phyloP scores from a whole-genome alignment of 2,329 filamentous ascomycete genomes.

The Colletotrichum limetticola region DNA sequence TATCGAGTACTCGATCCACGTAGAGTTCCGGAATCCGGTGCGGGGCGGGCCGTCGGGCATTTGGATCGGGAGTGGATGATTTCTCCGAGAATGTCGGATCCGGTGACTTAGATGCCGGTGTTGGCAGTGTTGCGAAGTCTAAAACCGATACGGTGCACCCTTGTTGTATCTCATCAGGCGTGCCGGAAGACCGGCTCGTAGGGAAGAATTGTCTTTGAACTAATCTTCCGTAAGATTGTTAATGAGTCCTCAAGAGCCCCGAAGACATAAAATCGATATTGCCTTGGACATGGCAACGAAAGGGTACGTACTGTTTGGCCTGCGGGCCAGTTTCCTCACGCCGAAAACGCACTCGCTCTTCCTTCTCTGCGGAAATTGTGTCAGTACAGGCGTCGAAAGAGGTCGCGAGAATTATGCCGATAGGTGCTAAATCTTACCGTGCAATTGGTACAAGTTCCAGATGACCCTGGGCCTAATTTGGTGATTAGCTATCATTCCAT shows the following conservation, averaged over 20 bases:
- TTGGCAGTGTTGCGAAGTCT: slow-evolving; percentile 15
- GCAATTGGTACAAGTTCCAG: slow-evolving; percentile 42
- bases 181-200: neutral
- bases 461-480: neutral
- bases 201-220: slow-evolving; percentile 32
- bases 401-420: no score
- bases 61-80: neutral
- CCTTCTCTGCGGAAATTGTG: slow-evolving; percentile 16
- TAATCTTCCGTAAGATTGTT: neutral
- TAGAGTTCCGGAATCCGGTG: slow-evolving; percentile 39
- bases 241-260: neutral
- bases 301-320: slow-evolving; percentile 37
- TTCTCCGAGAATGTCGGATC: neutral
- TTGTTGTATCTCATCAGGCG: neutral
- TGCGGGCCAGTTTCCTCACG: slow-evolving; percentile 38
- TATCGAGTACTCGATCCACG: slow-evolving; percentile 40
- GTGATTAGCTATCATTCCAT: neutral
- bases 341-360: slow-evolving; percentile 40
- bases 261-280: neutral
- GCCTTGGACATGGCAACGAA: neutral
- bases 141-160: slow-evolving; percentile 16
- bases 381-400: neutral
- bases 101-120: neutral
- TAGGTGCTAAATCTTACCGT: slow-evolving; percentile 32
- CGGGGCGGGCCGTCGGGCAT: neutral